Base-by-base conservation (phyloP, 805 yeast genomes). In the Suhomyces sp. region DNA sequence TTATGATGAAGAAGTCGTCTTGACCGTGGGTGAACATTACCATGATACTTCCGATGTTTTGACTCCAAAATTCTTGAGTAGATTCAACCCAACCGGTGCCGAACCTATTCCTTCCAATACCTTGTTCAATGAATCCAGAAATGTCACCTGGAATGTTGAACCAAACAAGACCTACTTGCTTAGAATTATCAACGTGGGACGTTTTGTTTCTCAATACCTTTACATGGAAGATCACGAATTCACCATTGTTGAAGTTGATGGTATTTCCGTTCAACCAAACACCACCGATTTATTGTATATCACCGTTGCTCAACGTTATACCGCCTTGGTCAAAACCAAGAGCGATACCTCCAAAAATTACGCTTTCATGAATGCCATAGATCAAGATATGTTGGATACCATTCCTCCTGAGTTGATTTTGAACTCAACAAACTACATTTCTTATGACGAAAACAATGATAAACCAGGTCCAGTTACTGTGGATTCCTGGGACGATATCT, bases 61-160 rank as follows among this genome's bases (percentile, higher is more conserved):
- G 47, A 64, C 70, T 44, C 65, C 72, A 12, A 39, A 50, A 23
- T 90, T 93, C 67, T 56, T 88, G 69, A 76, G 66, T 46, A 58
- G 81, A 43, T 80, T 72, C 68, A 93, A 93, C 63, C 98, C 98
- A 40, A 87, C 96, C 7, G 98, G 98, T 54, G 96, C 98, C 28
- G 98, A 93, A 67, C 98, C 98, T 33, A 81, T 93, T 48, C 98
- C 98, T 6, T 83, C 85, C 47, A 70, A 74, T 56, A 62, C 84
- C 48, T 72, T 93, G 50, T 70, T 88, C 60, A 91, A 91, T 66
- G 88, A 88, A 56, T 81, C 95, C 9, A 75, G 71, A 53, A 83
- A 84, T 61, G 68, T 75, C 53, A 76, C 90, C n/a, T 79, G 88
- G 83, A 46, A 64, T 6, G 95, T 91, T 37, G 55, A 85, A 65